Evolutionary conservation across 352 stramenopile species (phyloP).

Genomic region (Phytophthora sp.): DNA sequence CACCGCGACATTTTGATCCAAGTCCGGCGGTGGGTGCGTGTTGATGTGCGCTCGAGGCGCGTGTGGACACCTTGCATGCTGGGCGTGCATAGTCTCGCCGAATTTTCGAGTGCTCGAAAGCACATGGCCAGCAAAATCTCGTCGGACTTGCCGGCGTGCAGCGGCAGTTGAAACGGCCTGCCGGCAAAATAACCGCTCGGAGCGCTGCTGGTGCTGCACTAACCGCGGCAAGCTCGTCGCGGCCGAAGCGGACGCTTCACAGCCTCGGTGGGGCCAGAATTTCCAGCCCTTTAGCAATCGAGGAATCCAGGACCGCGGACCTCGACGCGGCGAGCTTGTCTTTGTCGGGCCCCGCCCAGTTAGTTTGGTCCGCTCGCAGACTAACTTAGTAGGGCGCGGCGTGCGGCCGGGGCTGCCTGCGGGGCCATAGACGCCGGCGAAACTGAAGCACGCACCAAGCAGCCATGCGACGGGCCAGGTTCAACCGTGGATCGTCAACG

Average conservation of each 20-base stretch:
- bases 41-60: neutral
- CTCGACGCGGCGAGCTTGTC: conserved; percentile 2
- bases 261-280: neutral
- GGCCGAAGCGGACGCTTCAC: no score
- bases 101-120: neutral
- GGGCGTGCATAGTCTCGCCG: conserved; percentile 6
- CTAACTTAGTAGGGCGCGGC: neutral
- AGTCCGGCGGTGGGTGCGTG: conserved; percentile 15
- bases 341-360: neutral
- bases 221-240: no score
- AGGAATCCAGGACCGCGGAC: neutral
- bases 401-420: neutral
- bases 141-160: neutral
- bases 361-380: neutral
- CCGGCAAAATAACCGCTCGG: neutral
- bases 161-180: neutral
- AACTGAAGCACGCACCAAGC: conserved; percentile 15
- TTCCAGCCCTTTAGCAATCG: conserved; percentile 16
- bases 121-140: neutral
- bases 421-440: conserved; percentile 6
- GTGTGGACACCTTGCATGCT: conserved; percentile 10
- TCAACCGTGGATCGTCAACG: conserved; percentile 7
- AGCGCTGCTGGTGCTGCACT: neutral
- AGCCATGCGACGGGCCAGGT: conserved; percentile 9
- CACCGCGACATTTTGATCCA: conserved; percentile 16